Conservation (phyloP, 495 filamentous ascomycete species). For the Hyaloscypha variabilis region DNA sequence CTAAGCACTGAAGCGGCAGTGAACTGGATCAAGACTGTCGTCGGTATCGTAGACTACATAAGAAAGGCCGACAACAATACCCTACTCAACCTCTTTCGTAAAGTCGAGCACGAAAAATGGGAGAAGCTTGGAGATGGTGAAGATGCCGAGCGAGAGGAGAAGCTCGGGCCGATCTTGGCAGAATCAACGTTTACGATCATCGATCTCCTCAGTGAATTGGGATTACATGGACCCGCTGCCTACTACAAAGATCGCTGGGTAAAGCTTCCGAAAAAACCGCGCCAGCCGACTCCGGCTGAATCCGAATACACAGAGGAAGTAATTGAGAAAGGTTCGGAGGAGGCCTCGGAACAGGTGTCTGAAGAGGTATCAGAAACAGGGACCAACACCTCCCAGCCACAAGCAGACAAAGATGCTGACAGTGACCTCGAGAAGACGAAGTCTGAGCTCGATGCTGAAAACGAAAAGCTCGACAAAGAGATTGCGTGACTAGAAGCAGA, state of each 20-base stretch:
- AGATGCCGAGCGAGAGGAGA: conserved; percentile 4
- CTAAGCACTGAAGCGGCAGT: conserved; percentile 35
- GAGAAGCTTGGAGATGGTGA: conserved; percentile 12
- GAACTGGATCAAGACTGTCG: conserved; percentile 36
- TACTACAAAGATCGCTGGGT: background rate
- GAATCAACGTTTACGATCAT: conserved; percentile 13
- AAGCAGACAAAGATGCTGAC: background rate
- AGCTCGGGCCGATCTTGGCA: conserved; percentile 10
- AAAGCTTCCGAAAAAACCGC: background rate
- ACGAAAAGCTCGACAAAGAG: too few relatives aligned
- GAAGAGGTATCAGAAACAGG: background rate
- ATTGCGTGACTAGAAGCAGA: too few relatives aligned
- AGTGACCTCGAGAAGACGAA: too few relatives aligned
- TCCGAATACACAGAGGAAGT: background rate
- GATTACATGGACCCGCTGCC: background rate
- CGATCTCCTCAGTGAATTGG: conserved; percentile 9
- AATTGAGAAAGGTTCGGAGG: background rate
- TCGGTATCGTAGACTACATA: conserved; percentile 34
- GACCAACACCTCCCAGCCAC: background rate
- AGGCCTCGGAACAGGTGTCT: too few relatives aligned
- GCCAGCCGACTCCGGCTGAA: background rate
- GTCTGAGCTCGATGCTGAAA: too few relatives aligned
- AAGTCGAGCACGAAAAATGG: background rate
- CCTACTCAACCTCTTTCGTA: conserved; percentile 9
- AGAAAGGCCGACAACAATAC: conserved; percentile 13